Evolutionary conservation across 2,329 filamentous ascomycete species (phyloP).

Genomic region (Simplicillium aogashimaense): DNA sequence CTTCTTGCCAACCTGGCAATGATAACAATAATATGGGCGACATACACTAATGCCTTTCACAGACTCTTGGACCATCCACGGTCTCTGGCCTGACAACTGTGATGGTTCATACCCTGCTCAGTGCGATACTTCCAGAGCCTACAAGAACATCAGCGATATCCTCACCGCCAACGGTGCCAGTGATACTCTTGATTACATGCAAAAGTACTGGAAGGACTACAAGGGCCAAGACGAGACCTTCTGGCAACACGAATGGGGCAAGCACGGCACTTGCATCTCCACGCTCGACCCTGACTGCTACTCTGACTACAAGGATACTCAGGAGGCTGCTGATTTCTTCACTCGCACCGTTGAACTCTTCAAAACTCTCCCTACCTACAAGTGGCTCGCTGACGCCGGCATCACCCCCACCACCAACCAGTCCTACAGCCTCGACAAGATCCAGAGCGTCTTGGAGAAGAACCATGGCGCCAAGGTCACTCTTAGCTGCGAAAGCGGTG

Average conservation of each 20-base stretch:
- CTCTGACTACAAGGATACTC: constrained; percentile 42
- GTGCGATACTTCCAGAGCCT: constrained; percentile 52
- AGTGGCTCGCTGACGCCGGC: constrained; percentile 50
- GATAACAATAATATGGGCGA: neutral
- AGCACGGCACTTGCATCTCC: constrained; percentile 65
- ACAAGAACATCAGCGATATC: constrained; percentile 56
- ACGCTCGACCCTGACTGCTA: constrained; percentile 62
- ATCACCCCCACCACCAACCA: constrained; percentile 41
- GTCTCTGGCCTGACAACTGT: constrained; percentile 58
- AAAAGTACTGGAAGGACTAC: constrained; percentile 62
- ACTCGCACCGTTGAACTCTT: constrained; percentile 55
- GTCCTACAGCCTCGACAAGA: constrained; percentile 49
- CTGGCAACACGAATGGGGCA: constrained; percentile 68
- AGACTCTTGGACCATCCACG: constrained; percentile 33
- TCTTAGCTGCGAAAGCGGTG: constrained; percentile 40
- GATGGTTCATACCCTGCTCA: constrained; percentile 59
- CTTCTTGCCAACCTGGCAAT: constrained; percentile 17
- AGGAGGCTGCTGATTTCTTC: constrained; percentile 64
- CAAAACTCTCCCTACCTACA: constrained; percentile 55
- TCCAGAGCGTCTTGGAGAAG: constrained; percentile 47
- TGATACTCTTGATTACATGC: constrained; percentile 56
- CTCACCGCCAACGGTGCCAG: constrained; percentile 40
- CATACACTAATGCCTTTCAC: neutral
- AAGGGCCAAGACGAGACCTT: constrained; percentile 52
- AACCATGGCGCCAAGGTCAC: constrained; percentile 45